Percentiles rank a stretch among this genome's conserved stretches.
phyloP scores from a whole-genome alignment of 805 yeast species.

The Lipomyces sp. region DNA sequence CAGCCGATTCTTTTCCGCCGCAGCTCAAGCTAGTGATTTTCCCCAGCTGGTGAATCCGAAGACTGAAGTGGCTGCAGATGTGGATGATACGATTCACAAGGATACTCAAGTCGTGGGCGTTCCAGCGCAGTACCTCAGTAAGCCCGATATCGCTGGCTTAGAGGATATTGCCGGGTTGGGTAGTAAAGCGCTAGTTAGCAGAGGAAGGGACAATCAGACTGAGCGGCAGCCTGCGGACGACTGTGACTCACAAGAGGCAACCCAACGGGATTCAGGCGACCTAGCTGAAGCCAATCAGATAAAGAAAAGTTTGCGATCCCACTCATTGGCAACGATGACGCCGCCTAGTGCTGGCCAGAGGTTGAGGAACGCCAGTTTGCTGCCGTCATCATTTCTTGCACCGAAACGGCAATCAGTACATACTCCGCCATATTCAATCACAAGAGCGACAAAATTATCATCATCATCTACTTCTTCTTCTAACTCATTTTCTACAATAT shows the following conservation, averaged over 20 bases:
- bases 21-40: background rate
- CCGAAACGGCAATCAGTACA: background rate
- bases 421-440: background rate
- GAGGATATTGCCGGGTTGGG: background rate
- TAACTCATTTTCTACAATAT: background rate
- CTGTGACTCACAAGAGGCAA: background rate
- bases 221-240: background rate
- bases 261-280: background rate
- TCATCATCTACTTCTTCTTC: background rate
- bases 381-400: background rate
- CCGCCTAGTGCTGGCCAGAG: background rate
- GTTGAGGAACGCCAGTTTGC: background rate
- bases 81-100: background rate
- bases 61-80: background rate
- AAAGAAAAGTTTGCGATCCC: background rate
- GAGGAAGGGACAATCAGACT: background rate
- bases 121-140: background rate
- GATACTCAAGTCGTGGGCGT: background rate
- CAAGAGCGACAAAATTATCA: background rate
- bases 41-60: background rate
- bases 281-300: background rate
- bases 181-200: background rate
- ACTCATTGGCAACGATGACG: background rate
- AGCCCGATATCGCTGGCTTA: background rate
- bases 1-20: conserved; percentile 13